Conservation (phyloP, 1,139 yeast genomes). For the Yamadazyma triangularis region DNA sequence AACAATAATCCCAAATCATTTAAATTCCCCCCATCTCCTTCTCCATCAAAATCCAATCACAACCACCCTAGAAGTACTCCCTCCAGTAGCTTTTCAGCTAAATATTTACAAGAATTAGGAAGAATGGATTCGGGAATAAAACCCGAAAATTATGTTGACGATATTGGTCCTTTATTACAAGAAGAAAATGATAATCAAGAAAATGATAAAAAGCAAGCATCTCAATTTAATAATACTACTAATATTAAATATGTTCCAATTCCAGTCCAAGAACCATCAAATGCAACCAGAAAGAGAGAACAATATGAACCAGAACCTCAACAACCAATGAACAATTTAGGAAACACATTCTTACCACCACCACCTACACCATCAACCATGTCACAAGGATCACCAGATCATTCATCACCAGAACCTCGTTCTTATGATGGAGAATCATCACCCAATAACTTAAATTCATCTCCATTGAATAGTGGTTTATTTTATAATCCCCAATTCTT, state of each 20-base stretch:
- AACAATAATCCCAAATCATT: slow-evolving; percentile 38
- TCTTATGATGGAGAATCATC: slow-evolving; percentile 23
- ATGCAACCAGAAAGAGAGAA: neutral
- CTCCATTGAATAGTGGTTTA: slow-evolving; percentile 22
- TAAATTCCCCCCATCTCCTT: slow-evolving; percentile 46
- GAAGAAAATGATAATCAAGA: slow-evolving; percentile 4
- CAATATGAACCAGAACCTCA: slow-evolving; percentile 6
- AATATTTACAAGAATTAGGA: slow-evolving; percentile 38
- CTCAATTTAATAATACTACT: slow-evolving; percentile 7
- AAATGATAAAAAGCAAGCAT: slow-evolving; percentile 4
- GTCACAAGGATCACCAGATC: slow-evolving; percentile 34
- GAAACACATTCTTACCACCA: slow-evolving; percentile 34
- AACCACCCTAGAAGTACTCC: slow-evolving; percentile 1
- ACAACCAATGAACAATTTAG: slow-evolving; percentile 7
- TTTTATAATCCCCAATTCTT: slow-evolving; percentile 41
- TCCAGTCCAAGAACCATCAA: slow-evolving; percentile 35
- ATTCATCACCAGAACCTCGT: slow-evolving; percentile 40
- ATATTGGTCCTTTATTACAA: slow-evolving; percentile 36
- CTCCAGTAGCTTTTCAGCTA: slow-evolving; percentile 34
- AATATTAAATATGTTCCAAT: slow-evolving; percentile 34
- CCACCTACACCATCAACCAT: slow-evolving; percentile 44
- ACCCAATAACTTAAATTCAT: slow-evolving; percentile 18
- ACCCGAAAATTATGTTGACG: slow-evolving; percentile 32
- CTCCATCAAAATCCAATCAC: slow-evolving; percentile 6
- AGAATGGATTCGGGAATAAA: slow-evolving; percentile 12